Evolutionary conservation across 2,329 filamentous ascomycete species (phyloP), one percentile per base, ranked within the genome.

Genomic region (Aspergillus sp.): DNA sequence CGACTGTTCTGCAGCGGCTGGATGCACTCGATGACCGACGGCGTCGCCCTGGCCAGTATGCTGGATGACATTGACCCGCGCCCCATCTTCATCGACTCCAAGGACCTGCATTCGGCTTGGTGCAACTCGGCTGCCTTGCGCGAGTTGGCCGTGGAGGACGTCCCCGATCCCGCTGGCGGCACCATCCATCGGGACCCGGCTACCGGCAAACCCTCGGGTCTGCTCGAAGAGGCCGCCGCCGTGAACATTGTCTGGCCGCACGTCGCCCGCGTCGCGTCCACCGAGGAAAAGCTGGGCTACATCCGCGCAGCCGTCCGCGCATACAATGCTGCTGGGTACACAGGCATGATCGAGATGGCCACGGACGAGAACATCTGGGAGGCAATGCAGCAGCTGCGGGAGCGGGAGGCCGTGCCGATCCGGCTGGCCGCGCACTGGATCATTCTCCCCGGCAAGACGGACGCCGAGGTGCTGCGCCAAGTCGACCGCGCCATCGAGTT

Each of bases 71-170:
- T 80, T 16, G 77, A 79, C 55, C 59, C 68, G 1, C 68, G 77
- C 19, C 76, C 78, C 0, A 78, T 80, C 47, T 79, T 74, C 57
- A 76, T 80, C 47, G 74, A 79, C 45, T 68, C 76, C 3, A 75
- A 77, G 46, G 76, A 79, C 53, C 65, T 80, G 14, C 78, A 80
- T 59, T 79, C 75, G 0, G 72, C 72, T 2, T 81, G 78, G 78
- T 79, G 76, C 60, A 80, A 78, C 56, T 73, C 64, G 34, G 67
- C 77, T 3, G 78, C 77, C 1, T 61, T 81, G 23, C 46, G 64
- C 46, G 78, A 80, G 58, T 69, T 80, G 57, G 68, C 66, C 10
- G 64, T 77, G 4, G 60, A 72, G 21, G 62, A 69, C 3, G 68
- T 71, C 59, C 61, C 70, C 2, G 69, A 75, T 49, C 76, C 76